Conservation (phyloP, 2,329 filamentous ascomycete genomes). For the Fusarium domesticum region DNA sequence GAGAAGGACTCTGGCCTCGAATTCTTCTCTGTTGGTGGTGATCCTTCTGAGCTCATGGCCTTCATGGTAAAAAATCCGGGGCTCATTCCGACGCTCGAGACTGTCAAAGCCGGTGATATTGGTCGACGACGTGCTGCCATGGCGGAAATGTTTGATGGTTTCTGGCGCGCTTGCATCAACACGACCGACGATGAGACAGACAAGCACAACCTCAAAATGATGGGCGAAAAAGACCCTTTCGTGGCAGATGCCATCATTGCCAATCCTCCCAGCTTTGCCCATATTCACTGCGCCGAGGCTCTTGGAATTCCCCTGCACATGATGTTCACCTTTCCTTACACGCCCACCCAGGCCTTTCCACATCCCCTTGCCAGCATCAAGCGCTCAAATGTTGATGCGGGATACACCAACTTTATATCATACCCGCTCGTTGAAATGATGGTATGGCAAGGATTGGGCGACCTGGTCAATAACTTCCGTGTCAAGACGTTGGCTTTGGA, state of each 20-base stretch:
- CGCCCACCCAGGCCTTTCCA: slow-evolving; percentile 70
- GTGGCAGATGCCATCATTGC: slow-evolving; percentile 80
- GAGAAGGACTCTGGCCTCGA: slow-evolving; percentile 70
- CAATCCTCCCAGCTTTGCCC: slow-evolving; percentile 75
- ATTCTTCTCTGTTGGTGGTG: slow-evolving; percentile 77
- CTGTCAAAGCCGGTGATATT: slow-evolving; percentile 71
- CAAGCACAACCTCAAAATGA: slow-evolving; percentile 59
- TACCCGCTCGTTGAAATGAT: slow-evolving; percentile 82
- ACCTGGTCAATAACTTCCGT: slow-evolving; percentile 73
- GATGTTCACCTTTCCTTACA: slow-evolving; percentile 88
- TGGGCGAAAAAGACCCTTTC: slow-evolving; percentile 60
- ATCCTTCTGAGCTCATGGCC: slow-evolving; percentile 78
- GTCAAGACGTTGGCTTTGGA: slow-evolving; percentile 67
- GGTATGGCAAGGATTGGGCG: slow-evolving; percentile 85
- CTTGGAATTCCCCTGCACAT: slow-evolving; percentile 74
- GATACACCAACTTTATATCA: slow-evolving; percentile 76
- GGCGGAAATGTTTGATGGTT: slow-evolving; percentile 80
- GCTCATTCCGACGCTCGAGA: slow-evolving; percentile 70
- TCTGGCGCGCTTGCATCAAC: slow-evolving; percentile 76
- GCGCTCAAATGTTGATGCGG: slow-evolving; percentile 65
- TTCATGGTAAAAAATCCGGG: slow-evolving; percentile 87
- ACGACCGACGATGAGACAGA: slow-evolving; percentile 64
- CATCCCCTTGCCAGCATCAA: slow-evolving; percentile 77
- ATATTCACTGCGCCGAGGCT: slow-evolving; percentile 76
- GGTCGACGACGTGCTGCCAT: slow-evolving; percentile 64